These are phyloP conservation scores for Epicoccum sorghinum DNA, from an alignment of 2,329 filamentous ascomycete species.

Conservation along the genomic window DNA sequence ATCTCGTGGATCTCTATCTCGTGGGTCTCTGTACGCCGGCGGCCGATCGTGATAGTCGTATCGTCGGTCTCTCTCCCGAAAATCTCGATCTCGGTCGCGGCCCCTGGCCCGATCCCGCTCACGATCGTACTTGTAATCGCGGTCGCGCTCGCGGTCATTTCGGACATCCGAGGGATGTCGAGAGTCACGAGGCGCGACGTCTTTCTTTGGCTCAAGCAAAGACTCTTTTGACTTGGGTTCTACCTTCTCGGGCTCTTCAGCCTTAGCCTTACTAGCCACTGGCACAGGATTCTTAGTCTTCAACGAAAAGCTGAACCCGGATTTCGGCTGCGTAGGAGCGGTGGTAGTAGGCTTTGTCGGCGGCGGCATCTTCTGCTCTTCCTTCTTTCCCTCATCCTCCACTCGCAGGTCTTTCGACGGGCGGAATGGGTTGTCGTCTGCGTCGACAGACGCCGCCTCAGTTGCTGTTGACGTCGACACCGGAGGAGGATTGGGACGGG, in stretches of 20 bases:
- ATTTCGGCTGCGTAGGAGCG: slow-evolving; percentile 58
- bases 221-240: slow-evolving; percentile 48
- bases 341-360: slow-evolving; percentile 57
- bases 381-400: slow-evolving; percentile 65
- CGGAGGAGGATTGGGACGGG: slow-evolving; percentile 32
- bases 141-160: slow-evolving; percentile 33
- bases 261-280: slow-evolving; percentile 58
- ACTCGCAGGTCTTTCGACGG: slow-evolving; percentile 69
- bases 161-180: slow-evolving; percentile 30
- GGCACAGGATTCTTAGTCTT: slow-evolving; percentile 71
- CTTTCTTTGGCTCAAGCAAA: slow-evolving; percentile 47
- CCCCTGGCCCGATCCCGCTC: slow-evolving; percentile 46
- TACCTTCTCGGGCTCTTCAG: slow-evolving; percentile 47
- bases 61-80: slow-evolving; percentile 50
- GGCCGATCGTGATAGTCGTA: slow-evolving; percentile 37
- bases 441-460: slow-evolving; percentile 51
- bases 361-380: slow-evolving; percentile 60
- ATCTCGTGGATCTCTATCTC: slow-evolving; percentile 18
- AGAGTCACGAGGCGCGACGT: slow-evolving; percentile 42
- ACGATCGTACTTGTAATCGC: slow-evolving; percentile 30
- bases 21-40: slow-evolving; percentile 33
- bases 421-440: slow-evolving; percentile 66
- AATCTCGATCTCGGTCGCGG: slow-evolving; percentile 48
- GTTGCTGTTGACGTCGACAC: slow-evolving; percentile 20
- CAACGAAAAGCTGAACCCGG: slow-evolving; percentile 86